phyloP scores from a whole-genome alignment of 2,329 filamentous ascomycete genomes.

The Fusarium acutatum region DNA sequence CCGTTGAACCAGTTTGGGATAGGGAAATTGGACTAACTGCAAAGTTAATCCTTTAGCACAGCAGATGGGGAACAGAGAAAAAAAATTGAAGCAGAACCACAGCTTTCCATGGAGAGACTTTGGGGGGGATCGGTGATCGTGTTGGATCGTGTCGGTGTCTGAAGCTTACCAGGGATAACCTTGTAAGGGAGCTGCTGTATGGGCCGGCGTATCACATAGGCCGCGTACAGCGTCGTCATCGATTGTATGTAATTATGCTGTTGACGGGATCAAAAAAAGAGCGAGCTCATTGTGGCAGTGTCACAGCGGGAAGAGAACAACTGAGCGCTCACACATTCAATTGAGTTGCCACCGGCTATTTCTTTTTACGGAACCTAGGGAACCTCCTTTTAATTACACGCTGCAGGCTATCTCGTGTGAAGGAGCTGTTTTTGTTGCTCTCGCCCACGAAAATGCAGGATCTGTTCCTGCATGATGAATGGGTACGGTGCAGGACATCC shows the following conservation, averaged over 20 bases:
- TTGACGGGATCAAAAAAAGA: not conserved
- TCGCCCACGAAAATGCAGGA: slow-evolving; percentile 6
- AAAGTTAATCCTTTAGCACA: slow-evolving; percentile 7
- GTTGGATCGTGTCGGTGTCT: slow-evolving; percentile 12
- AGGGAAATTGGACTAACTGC: slow-evolving; percentile 5
- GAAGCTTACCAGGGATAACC: slow-evolving; percentile 15
- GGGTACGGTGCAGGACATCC: not conserved
- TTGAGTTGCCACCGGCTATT: not conserved
- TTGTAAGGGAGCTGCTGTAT: slow-evolving; percentile 4
- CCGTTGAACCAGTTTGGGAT: slow-evolving; percentile 6
- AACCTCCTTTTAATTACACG: not conserved
- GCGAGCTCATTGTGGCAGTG: not conserved
- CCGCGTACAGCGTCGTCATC: slow-evolving; percentile 34
- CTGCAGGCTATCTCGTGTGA: not conserved
- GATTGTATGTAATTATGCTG: slow-evolving; percentile 18
- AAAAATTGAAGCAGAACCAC: slow-evolving; percentile 6
- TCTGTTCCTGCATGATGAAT: slow-evolving; percentile 27
- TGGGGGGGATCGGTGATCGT: slow-evolving; percentile 23
- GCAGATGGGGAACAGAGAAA: not conserved
- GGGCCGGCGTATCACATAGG: slow-evolving; percentile 12
- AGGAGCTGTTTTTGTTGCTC: not conserved
- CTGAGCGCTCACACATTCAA: not conserved
- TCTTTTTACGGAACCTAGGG: not conserved
- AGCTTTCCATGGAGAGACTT: not conserved
- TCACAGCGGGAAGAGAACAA: not conserved